Base-by-base conservation (phyloP, 805 yeast species). In the Yamadazyma phyllophila region DNA sequence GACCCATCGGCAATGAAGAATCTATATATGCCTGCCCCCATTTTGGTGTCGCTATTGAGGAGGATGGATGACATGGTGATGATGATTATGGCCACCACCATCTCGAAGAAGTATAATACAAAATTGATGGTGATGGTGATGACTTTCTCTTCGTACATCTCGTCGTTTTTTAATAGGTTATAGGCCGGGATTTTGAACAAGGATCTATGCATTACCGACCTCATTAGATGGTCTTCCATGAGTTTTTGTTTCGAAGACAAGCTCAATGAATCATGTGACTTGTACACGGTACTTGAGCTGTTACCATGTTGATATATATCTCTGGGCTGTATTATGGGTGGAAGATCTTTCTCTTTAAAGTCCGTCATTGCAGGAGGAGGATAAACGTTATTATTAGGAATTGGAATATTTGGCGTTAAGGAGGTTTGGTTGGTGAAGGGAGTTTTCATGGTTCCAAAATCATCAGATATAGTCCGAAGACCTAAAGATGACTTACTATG, bases 1-100 rank as follows among this genome's bases (percentile, higher is more conserved):
- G 62, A 53, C 3, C 67, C 62, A 44, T 63, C 64, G 1, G 73
- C 71, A 29, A 73, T 64, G 48, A 71, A 63, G 47, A 62, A 73
- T 29, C 61, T 43, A 57, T 71, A 73, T 2, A 68, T 55, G 1
- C 65, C 61, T 3, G 42, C 43, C 11, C 54, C 46, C 3, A 67
- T 48, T 2, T 47, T 41, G 7, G 43, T 16, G 44, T 72, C 77
- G 6, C 36, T 33, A 39, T 53, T 44, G 2, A 62, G 31, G 5
- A 67, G 51, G 0, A 66, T 49, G 15, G 64, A 54, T 5, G 69
- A 53, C 12, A 69, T 43, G 0, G 60, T 54, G 7, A 66, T 58
- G 14, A 62, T 57, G 3, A 62, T 55, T 1, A 66, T 60, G 1
- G 63, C 63, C 14, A 62, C 54, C 1, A 59, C 37, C 24, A 66